phyloP scores from a whole-genome alignment of 768 basidiomycete genomes.

The Hericium erinaceus region DNA sequence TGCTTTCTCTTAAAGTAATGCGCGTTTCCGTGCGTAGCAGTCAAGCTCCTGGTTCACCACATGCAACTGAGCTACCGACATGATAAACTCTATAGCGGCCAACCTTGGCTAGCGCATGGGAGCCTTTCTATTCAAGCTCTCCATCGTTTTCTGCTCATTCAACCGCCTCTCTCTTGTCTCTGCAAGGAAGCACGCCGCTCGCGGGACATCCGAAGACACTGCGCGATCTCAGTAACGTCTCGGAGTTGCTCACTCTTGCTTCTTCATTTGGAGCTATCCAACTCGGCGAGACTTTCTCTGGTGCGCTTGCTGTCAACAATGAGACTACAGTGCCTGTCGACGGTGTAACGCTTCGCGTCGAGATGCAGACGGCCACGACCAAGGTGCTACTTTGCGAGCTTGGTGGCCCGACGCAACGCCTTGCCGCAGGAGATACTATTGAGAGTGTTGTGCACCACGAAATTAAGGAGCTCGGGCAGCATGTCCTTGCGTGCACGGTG shows the following conservation, averaged over 20 bases:
- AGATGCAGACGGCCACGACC: slow-evolving; percentile 75
- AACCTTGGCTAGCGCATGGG: slow-evolving; percentile 66
- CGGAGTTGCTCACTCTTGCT: slow-evolving; percentile 74
- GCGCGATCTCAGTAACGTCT: slow-evolving; percentile 69
- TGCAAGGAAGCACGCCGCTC: slow-evolving; percentile 64
- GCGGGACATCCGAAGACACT: slow-evolving; percentile 76
- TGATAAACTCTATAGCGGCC: slow-evolving; percentile 43
- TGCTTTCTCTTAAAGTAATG: slow-evolving; percentile 80
- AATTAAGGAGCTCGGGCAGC: slow-evolving; percentile 89
- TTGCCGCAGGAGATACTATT: slow-evolving; percentile 50
- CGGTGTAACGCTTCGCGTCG: slow-evolving; percentile 58
- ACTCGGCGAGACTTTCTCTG: slow-evolving; percentile 82
- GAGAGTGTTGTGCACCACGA: slow-evolving; percentile 73
- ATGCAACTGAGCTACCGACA: too few relatives aligned
- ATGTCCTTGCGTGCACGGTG: slow-evolving; percentile 80
- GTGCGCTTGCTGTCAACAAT: slow-evolving; percentile 77
- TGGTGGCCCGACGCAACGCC: slow-evolving; percentile 39
- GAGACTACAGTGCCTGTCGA: slow-evolving; percentile 56
- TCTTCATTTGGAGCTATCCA: slow-evolving; percentile 81
- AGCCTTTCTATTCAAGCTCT: slow-evolving; percentile 80
- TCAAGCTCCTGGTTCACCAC: slow-evolving; percentile 1
- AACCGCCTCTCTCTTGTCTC: slow-evolving; percentile 64
- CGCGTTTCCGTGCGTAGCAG: slow-evolving; percentile 64
- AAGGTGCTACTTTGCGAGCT: slow-evolving; percentile 58
- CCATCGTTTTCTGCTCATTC: slow-evolving; percentile 77